phyloP scores from a whole-genome alignment of 2,329 filamentous ascomycete genomes.

The Monosporascus ibericus region DNA sequence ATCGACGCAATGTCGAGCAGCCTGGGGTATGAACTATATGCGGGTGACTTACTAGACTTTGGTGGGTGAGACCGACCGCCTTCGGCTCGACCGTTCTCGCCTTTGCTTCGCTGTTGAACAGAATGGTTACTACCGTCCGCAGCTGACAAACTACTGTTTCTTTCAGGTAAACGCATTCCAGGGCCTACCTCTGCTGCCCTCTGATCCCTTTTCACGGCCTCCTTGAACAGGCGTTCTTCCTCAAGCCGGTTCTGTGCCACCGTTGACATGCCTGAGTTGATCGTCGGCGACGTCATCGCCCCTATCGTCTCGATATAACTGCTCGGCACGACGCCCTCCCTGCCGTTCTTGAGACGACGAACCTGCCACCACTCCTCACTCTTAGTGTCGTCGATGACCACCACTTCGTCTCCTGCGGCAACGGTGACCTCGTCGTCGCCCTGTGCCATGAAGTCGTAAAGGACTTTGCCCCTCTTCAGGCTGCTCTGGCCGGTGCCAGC shows the following conservation, averaged over 20 bases:
- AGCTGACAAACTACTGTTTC: slow-evolving; percentile 71
- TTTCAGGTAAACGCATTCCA: slow-evolving; percentile 67
- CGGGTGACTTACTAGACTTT: slow-evolving; percentile 66
- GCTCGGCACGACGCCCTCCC: slow-evolving; percentile 92
- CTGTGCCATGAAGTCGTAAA: slow-evolving; percentile 96
- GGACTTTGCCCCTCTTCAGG: slow-evolving; percentile 76
- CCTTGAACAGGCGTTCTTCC: slow-evolving; percentile 77
- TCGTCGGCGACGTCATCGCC: slow-evolving; percentile 45
- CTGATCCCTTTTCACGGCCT: slow-evolving; percentile 65
- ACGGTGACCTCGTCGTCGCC: slow-evolving; percentile 96
- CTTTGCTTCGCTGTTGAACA: slow-evolving; percentile 64
- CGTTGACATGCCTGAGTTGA: slow-evolving; percentile 51
- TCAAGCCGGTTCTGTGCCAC: slow-evolving; percentile 75
- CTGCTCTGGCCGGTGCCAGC: slow-evolving; percentile 62
- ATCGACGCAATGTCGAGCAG: not conserved
- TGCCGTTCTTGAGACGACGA: slow-evolving; percentile 79
- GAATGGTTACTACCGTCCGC: slow-evolving; percentile 60
- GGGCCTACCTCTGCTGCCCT: slow-evolving; percentile 69
- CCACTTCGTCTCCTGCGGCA: slow-evolving; percentile 79
- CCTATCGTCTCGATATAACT: slow-evolving; percentile 91
- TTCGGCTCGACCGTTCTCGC: slow-evolving; percentile 60
- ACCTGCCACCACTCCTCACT: slow-evolving; percentile 99
- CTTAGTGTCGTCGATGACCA: slow-evolving; percentile 81
- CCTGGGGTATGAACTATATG: no score
- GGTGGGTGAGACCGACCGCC: slow-evolving; percentile 44